Conservation (phyloP, 78 protist genomes). For the Andalucia godoyi region DNA sequence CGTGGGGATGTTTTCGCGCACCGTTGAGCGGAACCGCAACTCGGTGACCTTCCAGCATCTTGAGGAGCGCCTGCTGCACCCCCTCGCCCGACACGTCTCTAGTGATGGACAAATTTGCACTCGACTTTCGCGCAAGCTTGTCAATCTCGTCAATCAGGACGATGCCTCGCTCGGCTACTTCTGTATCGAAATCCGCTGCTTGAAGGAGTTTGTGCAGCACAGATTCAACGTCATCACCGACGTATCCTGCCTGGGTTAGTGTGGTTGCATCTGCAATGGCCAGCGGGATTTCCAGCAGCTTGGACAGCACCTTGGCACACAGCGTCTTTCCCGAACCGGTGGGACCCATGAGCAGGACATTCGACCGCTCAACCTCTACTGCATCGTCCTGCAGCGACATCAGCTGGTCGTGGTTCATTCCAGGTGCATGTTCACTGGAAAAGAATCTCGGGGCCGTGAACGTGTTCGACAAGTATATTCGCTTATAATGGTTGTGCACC, state of each 20-base stretch:
- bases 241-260: slow-evolving; percentile 49
- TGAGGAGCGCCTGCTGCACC: slow-evolving; percentile 42
- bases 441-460: too few relatives aligned
- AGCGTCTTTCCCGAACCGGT: slow-evolving; percentile 52
- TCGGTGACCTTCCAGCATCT: slow-evolving; percentile 19
- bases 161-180: slow-evolving; percentile 29
- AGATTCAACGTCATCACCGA: slow-evolving; percentile 45
- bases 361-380: slow-evolving; percentile 15
- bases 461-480: background rate
- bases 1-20: slow-evolving; percentile 25
- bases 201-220: slow-evolving; percentile 13
- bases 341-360: slow-evolving; percentile 37
- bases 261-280: slow-evolving; percentile 32
- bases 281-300: slow-evolving; percentile 23
- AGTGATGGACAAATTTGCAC: background rate
- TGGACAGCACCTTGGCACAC: slow-evolving; percentile 23
- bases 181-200: slow-evolving; percentile 4
- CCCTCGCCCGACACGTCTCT: slow-evolving; percentile 52
- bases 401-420: background rate
- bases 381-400: background rate
- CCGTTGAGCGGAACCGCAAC: slow-evolving; percentile 37
- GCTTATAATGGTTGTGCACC: slow-evolving; percentile 35
- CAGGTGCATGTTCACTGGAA: background rate
- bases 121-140: slow-evolving; percentile 24
- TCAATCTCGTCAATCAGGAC: slow-evolving; percentile 43